phyloP scores from a whole-genome alignment of 1,284 basidiomycete species.

The Leccinum pseudoinsigne region DNA sequence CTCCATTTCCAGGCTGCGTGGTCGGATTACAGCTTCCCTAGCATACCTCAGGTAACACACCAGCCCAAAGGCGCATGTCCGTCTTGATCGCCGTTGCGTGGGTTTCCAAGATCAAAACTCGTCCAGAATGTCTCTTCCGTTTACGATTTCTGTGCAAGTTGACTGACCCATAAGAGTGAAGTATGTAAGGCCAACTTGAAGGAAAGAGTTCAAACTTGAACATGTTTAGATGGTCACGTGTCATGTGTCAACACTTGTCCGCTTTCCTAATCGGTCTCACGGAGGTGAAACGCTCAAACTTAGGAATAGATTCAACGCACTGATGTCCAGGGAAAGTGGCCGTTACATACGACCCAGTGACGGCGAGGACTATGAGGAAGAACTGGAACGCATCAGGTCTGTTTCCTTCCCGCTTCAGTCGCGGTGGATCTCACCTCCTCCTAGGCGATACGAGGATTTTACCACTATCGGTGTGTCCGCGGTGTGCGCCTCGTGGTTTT shows the following conservation, averaged over 20 bases:
- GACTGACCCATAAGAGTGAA: neutral
- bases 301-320: neutral
- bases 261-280: constrained; percentile 4
- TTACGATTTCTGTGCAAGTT: neutral
- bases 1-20: constrained; percentile 16
- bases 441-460: constrained; percentile 83
- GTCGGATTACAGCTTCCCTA: constrained; percentile 1
- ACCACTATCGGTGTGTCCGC: constrained; percentile 65
- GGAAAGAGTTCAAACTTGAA: neutral
- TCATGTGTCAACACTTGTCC: constrained; percentile 6
- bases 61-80: constrained; percentile 21
- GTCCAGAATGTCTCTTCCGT: neutral
- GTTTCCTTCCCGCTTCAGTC: constrained; percentile 8
- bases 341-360: constrained; percentile 26
- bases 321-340: constrained; percentile 25
- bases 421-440: constrained; percentile 23
- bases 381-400: constrained; percentile 34
- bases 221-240: neutral
- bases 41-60: constrained; percentile 11
- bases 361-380: constrained; percentile 33
- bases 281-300: neutral
- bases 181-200: neutral
- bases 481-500: constrained; percentile 13
- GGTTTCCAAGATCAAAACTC: constrained; percentile 1
- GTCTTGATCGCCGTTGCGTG: constrained; percentile 28